Evolutionary conservation across 2,329 filamentous ascomycete species (phyloP).

Genomic region (Eutypa lata): DNA sequence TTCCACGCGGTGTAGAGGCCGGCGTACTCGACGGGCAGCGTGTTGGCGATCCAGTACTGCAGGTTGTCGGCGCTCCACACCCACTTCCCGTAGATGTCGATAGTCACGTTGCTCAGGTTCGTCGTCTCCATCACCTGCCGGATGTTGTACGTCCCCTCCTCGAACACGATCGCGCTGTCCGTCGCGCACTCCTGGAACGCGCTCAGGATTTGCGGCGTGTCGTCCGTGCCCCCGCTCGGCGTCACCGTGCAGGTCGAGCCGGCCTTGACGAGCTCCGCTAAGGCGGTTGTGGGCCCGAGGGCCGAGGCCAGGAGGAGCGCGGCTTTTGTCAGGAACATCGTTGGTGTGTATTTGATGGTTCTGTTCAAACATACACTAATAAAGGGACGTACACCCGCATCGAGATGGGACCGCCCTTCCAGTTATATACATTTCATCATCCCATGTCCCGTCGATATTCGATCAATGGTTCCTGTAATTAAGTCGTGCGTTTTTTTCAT

Average conservation of each 20-base stretch:
- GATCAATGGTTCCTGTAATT: background rate
- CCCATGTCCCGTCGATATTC: background rate
- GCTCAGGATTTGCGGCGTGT: conserved; percentile 47
- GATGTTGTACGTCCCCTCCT: conserved; percentile 45
- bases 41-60: conserved; percentile 47
- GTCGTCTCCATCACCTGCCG: conserved; percentile 47
- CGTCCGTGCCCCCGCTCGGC: conserved; percentile 34
- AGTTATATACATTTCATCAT: background rate
- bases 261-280: background rate
- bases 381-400: background rate
- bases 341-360: background rate
- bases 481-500: background rate
- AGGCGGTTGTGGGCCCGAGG: background rate
- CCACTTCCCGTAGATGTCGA: conserved; percentile 46
- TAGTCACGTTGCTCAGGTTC: conserved; percentile 41
- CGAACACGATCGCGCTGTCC: conserved; percentile 48
- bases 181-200: conserved; percentile 47
- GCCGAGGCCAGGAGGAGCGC: background rate
- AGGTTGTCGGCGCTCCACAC: conserved; percentile 35
- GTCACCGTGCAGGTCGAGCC: conserved; percentile 28
- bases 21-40: conserved; percentile 44
- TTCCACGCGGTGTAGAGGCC: conserved; percentile 48
- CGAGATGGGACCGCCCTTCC: background rate
- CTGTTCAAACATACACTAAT: background rate
- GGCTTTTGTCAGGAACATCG: background rate